A percentile compares a stretch with the other conserved stretches of the same genome.
Conservation (phyloP, 1,284 basidiomycete species). For the Austropuccinia psidii region DNA sequence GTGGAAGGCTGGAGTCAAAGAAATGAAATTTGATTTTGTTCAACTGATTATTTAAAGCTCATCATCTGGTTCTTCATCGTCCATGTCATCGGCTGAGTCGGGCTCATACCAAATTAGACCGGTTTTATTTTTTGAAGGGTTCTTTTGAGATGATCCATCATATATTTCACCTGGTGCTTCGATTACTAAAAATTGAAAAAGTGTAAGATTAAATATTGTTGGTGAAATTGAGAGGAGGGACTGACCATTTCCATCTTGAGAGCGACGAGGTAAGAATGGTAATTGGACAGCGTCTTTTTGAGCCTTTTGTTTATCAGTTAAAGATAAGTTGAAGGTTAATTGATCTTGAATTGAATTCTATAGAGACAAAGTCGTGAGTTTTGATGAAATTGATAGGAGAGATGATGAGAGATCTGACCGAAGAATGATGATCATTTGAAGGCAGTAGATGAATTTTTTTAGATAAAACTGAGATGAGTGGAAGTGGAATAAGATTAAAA, state of each 20-base stretch:
- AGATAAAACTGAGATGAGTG: neutral
- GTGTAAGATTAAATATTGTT: neutral
- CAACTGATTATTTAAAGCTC: constrained; percentile 3
- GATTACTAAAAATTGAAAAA: neutral
- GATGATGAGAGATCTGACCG: neutral
- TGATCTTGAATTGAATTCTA: neutral
- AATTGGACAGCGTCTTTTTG: constrained; percentile 20
- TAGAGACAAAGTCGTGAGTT: neutral
- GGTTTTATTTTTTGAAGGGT: neutral
- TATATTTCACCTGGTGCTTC: constrained; percentile 30
- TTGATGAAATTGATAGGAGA: neutral
- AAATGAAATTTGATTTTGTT: no score
- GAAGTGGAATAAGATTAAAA: neutral
- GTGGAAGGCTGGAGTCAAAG: neutral
- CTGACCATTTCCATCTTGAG: constrained; percentile 14
- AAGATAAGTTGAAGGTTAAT: constrained; percentile 30
- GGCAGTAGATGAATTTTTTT: neutral
- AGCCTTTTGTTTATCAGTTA: constrained; percentile 30
- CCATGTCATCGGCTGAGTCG: constrained; percentile 28
- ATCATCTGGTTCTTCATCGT: constrained; percentile 32
- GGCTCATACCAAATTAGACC: constrained; percentile 25
- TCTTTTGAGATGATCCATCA: constrained; percentile 27
- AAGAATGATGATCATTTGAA: neutral
- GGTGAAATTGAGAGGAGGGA: neutral
- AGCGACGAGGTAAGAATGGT: constrained; percentile 18